Evolutionary conservation across 345 rosid species (phyloP).

Genomic region (Raphanus sativus): DNA sequence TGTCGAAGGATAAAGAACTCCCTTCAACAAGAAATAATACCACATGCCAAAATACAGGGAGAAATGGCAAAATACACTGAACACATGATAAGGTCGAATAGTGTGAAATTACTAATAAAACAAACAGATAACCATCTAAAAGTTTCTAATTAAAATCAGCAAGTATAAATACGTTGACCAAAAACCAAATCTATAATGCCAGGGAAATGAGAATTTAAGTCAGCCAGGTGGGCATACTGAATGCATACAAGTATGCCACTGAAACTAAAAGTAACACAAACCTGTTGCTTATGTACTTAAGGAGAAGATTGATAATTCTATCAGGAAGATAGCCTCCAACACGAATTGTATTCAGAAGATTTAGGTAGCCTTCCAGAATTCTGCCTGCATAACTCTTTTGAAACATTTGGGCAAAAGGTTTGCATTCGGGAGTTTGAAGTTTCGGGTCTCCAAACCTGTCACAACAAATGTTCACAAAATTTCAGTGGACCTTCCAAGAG

Average conservation of each 20-base stretch:
- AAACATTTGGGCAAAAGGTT: constrained; percentile 86
- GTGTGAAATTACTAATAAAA: neutral
- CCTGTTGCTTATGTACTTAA: constrained; percentile 97
- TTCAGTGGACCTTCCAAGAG: neutral
- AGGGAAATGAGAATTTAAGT: neutral
- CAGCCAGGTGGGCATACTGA: constrained; percentile 11
- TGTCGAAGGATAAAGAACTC: constrained; percentile 1
- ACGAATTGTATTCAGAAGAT: constrained; percentile 72
- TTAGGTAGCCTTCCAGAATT: constrained; percentile 90
- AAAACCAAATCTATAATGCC: neutral
- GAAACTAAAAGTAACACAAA: constrained; percentile 34
- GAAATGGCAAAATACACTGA: neutral
- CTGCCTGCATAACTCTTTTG: constrained; percentile 92
- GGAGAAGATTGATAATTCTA: constrained; percentile 91
- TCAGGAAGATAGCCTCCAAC: constrained; percentile 95
- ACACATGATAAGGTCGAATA: neutral
- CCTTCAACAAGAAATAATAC: neutral
- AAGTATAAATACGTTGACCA: neutral
- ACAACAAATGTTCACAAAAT: neutral
- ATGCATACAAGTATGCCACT: neutral
- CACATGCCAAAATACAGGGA: neutral
- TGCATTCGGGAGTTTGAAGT: constrained; percentile 81
- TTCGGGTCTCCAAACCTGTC: constrained; percentile 94
- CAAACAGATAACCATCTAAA: neutral
- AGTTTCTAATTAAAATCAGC: neutral